These are phyloP conservation scores for Cryphonectria carpinicola DNA, from an alignment of 2,329 filamentous ascomycete species.

Conservation along the genomic window DNA sequence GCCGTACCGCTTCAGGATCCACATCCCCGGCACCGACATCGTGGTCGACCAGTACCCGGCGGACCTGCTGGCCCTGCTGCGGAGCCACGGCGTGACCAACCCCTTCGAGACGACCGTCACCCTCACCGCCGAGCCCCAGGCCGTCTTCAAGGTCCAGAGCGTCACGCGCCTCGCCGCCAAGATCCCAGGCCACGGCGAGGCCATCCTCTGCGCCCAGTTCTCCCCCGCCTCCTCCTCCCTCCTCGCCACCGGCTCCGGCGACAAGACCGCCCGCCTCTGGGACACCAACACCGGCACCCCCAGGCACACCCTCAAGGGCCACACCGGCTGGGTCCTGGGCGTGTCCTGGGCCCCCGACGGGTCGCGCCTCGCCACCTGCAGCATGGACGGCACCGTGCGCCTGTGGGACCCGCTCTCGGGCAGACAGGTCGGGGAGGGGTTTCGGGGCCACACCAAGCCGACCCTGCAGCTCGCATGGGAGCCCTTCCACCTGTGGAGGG, in stretches of 20 bases:
- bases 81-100: slow-evolving; percentile 59
- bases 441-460: slow-evolving; percentile 89
- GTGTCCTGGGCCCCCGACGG: slow-evolving; percentile 89
- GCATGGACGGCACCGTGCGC: slow-evolving; percentile 90
- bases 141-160: slow-evolving; percentile 89
- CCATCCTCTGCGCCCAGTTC: slow-evolving; percentile 85
- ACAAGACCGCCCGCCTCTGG: slow-evolving; percentile 91
- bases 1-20: slow-evolving; percentile 65
- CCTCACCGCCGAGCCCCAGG: slow-evolving; percentile 75
- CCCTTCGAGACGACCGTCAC: slow-evolving; percentile 57
- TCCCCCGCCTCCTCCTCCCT: slow-evolving; percentile 76
- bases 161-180: slow-evolving; percentile 87
- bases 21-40: slow-evolving; percentile 57
- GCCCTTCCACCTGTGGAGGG: slow-evolving; percentile 81
- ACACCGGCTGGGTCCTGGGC: slow-evolving; percentile 86
- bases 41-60: slow-evolving; percentile 60
- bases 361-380: slow-evolving; percentile 79
- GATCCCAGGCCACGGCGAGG: slow-evolving; percentile 89
- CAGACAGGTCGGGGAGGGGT: slow-evolving; percentile 65
- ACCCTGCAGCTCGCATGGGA: slow-evolving; percentile 90
- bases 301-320: slow-evolving; percentile 81
- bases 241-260: slow-evolving; percentile 87
- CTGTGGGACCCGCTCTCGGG: slow-evolving; percentile 88
- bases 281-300: slow-evolving; percentile 94
- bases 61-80: slow-evolving; percentile 58